A percentile compares a stretch with the other conserved stretches of the same genome.
These are phyloP conservation scores for Pichia sp. DNA, from an alignment of 1,139 yeast species.

Conservation along the genomic window DNA sequence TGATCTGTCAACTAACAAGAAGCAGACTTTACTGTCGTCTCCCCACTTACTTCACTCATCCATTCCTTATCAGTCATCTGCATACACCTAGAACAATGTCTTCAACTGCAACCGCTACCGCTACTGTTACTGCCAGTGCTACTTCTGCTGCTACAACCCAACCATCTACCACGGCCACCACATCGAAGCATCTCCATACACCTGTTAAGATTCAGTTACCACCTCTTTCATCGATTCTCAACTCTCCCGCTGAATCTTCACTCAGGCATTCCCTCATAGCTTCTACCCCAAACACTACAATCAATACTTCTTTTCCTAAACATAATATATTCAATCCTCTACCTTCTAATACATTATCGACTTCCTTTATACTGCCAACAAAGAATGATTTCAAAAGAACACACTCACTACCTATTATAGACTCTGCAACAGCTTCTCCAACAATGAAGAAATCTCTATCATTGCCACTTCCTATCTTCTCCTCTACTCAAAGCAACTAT, in stretches of 20 bases:
- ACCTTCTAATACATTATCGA: constrained; percentile 1
- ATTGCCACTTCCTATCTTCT: neutral
- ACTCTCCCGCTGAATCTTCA: constrained; percentile 10
- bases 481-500: neutral
- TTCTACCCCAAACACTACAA: constrained; percentile 16
- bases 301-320: constrained; percentile 20
- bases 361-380: constrained; percentile 1
- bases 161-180: neutral
- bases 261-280: constrained; percentile 5
- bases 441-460: neutral
- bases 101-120: neutral
- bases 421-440: neutral
- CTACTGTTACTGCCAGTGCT: neutral
- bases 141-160: neutral
- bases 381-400: neutral
- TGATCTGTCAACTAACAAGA: no score
- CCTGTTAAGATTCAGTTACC: constrained; percentile 11
- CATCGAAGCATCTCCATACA: neutral
- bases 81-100: no score
- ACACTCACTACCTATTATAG: neutral
- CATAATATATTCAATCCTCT: constrained; percentile 8
- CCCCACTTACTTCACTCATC: no score
- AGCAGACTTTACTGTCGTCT: no score
- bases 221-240: constrained; percentile 15
- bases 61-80: no score